A percentile compares a stretch with the other conserved stretches of the same genome.
Conservation (phyloP, 1,284 basidiomycete species). For the Spongispora temasekensis region DNA sequence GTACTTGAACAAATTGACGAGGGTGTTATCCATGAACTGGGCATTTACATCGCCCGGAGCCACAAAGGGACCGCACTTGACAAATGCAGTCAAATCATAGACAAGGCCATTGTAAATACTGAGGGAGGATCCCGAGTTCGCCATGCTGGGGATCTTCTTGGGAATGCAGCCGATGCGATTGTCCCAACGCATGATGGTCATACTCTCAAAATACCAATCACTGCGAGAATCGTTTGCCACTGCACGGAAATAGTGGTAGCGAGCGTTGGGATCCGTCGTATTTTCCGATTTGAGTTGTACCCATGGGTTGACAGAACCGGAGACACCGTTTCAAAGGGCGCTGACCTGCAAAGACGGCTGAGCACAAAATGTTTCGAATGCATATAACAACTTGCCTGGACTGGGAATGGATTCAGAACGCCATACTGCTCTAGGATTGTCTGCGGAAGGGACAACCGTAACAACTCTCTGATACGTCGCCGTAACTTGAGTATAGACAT, state of each 20-base stretch:
- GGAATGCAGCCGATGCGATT: constrained; percentile 86
- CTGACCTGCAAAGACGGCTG: constrained; percentile 61
- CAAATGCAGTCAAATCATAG: constrained; percentile 88
- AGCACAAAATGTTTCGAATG: constrained; percentile 8
- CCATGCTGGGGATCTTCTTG: constrained; percentile 75
- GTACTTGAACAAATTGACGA: constrained; percentile 42
- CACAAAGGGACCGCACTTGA: constrained; percentile 60
- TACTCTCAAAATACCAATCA: constrained; percentile 91
- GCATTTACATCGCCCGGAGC: constrained; percentile 52
- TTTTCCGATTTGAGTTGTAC: constrained; percentile 82
- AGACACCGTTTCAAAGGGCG: constrained; percentile 88
- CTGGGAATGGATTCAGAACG: constrained; percentile 85
- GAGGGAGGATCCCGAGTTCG: constrained; percentile 63
- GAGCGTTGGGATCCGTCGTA: constrained; percentile 75
- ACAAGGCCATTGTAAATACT: constrained; percentile 84
- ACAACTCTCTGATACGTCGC: constrained; percentile 69
- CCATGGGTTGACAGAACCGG: constrained; percentile 84
- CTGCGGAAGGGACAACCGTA: constrained; percentile 73
- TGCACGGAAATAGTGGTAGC: constrained; percentile 95
- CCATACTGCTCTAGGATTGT: constrained; percentile 79
- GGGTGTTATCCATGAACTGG: neutral
- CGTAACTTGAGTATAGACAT: no score
- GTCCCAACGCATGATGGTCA: constrained; percentile 88
- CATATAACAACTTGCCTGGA: constrained; percentile 64
- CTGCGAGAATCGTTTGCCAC: constrained; percentile 87